These are phyloP conservation scores for Gryganskiella cystojenkinii DNA, from an alignment of 192 early-diverging fungal genomes.

Conservation along the genomic window DNA sequence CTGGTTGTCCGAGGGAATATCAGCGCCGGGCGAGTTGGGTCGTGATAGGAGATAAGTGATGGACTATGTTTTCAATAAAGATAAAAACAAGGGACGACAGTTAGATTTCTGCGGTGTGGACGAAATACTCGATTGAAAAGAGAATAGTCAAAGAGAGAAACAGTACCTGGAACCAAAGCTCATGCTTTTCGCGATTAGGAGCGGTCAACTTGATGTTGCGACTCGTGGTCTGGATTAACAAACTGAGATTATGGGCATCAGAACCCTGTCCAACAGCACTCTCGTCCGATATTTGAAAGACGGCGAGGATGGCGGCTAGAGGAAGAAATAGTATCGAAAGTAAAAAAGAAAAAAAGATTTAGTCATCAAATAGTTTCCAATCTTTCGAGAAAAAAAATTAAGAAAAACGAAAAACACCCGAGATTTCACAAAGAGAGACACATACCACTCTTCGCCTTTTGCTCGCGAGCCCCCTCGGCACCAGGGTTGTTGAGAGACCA, in stretches of 20 bases:
- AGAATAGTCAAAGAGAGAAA: too few species aligned
- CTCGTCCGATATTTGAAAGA: constrained; percentile 65
- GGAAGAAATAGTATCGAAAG: constrained; percentile 18
- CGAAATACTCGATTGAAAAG: background rate
- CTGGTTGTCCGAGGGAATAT: constrained; percentile 29
- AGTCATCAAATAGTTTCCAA: too few species aligned
- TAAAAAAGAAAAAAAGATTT: constrained; percentile 8
- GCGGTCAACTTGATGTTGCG: constrained; percentile 82
- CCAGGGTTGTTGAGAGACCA: constrained; percentile 77
- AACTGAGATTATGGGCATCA: constrained; percentile 65
- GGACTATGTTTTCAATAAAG: constrained; percentile 12
- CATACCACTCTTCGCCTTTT: constrained; percentile 64
- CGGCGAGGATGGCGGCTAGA: constrained; percentile 73
- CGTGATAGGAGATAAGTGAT: constrained; percentile 36
- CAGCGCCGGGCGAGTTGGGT: constrained; percentile 19
- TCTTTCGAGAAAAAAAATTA: too few species aligned
- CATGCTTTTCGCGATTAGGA: constrained; percentile 70
- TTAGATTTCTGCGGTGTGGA: background rate
- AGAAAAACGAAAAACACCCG: too few species aligned
- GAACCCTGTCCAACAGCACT: constrained; percentile 20
- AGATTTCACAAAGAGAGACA: constrained; percentile 16
- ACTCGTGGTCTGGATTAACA: constrained; percentile 73
- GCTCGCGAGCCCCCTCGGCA: constrained; percentile 53
- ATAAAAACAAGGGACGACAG: background rate
- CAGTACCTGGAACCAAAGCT: constrained; percentile 75